Conservation (phyloP, 306 rosid species). For the Fragaria ananassa region DNA sequence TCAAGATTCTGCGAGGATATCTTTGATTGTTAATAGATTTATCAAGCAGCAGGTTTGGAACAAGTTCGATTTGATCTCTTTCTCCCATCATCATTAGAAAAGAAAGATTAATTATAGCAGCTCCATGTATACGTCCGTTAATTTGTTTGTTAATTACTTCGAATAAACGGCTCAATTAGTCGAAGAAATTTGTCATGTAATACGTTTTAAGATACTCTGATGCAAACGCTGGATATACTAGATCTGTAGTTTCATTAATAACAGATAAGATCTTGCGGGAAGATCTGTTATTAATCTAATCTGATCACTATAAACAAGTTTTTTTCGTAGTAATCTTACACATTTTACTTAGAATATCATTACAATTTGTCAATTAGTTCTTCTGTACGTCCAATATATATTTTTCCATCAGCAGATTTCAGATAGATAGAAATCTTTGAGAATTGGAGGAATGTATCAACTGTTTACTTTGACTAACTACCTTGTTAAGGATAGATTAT, state of each 20-base stretch:
- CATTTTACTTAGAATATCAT: not conserved
- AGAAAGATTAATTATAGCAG: not conserved
- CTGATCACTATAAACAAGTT: not conserved
- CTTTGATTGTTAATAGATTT: not conserved
- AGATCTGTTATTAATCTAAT: not conserved
- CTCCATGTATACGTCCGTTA: not conserved
- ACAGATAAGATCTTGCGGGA: not conserved
- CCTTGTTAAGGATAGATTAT: not conserved
- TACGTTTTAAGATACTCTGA: not conserved
- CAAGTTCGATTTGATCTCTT: too few relatives aligned
- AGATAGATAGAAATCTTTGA: not conserved
- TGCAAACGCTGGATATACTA: not conserved
- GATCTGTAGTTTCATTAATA: not conserved
- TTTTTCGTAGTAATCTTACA: not conserved
- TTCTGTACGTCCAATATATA: not conserved
- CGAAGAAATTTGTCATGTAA: conserved; percentile 1
- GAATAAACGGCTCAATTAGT: not conserved
- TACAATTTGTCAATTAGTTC: not conserved
- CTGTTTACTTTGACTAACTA: not conserved
- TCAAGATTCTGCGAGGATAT: not conserved
- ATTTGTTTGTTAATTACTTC: not conserved
- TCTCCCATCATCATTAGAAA: not conserved
- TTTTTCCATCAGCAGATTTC: not conserved
- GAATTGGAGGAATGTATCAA: not conserved
- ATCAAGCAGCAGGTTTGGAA: not conserved